Base-by-base conservation (phyloP, 2,329 filamentous ascomycete genomes). In the Diplodia mutila region DNA sequence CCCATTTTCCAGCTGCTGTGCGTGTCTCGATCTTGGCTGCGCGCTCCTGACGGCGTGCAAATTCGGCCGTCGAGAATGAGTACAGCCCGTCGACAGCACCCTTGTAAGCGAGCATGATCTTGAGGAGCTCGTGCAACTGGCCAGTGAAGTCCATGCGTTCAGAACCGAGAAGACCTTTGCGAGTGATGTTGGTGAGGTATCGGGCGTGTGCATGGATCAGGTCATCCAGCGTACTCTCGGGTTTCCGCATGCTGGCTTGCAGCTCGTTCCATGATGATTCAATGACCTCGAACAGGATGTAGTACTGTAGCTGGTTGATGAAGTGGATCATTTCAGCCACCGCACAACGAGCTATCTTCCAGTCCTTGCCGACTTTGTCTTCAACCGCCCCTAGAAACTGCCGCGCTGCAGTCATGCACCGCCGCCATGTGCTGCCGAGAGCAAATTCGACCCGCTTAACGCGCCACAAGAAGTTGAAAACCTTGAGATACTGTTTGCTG, bases 311-410 rank as follows among this genome's bases (percentile, higher is more conserved):
- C 80, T 99, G 95, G 70, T 93, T 93, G 75, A 98, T 90, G 75
- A 99, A 98, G 78, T 99, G 96, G 18, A 98, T 92, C 95, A 99
- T 99, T 79, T 99, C 96, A 14, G 94, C 94, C 46, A 98, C 89
- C 21, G 90, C 89, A 68, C 94, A 95, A 67, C 94, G 87, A 4
- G 94, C 96, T 16, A 86, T 89, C 77, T 97, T 97, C 95, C 95
- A 99, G 64, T 94, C 91, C 69, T 89, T 83, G 32, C 87, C 87
- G 27, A 96, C 88, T 69, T 87, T 86, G 72, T 90, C 88, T 61
- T 93, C 89, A 3, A 91, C 86, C 37, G 87, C 91, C 69, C 91
- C 90, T 7, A 99, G 86, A 0, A 98, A 93, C n/a, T 94, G 93
- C 69, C 95, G 87, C 3, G 94, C 89, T 53, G 95, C 95, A 0